Evolutionary conservation across 2,329 filamentous ascomycete species (phyloP).

Genomic region (Microdochium bolleyi): DNA sequence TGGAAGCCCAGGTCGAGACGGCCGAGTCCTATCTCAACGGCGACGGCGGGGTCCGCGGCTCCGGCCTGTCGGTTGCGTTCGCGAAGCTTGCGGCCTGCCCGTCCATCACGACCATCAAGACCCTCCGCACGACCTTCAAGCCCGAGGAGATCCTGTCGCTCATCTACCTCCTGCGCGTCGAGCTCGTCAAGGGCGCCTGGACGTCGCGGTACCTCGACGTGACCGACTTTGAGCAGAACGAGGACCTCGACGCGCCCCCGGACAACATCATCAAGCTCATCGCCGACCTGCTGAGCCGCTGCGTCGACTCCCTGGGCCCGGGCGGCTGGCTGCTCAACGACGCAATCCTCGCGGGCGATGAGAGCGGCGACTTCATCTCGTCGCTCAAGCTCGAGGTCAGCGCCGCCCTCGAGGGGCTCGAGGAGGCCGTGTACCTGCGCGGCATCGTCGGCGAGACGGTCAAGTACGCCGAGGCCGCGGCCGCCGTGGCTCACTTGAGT

Average conservation of each 20-base stretch:
- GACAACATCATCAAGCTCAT: constrained; percentile 65
- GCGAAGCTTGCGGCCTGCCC: constrained; percentile 63
- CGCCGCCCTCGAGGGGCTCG: constrained; percentile 63
- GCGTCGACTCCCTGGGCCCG: constrained; percentile 67
- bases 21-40: constrained; percentile 61
- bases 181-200: constrained; percentile 70
- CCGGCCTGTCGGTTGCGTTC: constrained; percentile 60
- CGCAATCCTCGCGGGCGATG: constrained; percentile 40
- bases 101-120: constrained; percentile 47
- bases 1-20: constrained; percentile 58
- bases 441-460: constrained; percentile 59
- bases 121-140: constrained; percentile 54
- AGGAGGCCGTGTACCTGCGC: constrained; percentile 59
- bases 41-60: constrained; percentile 53
- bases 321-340: constrained; percentile 66
- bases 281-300: constrained; percentile 62
- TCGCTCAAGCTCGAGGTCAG: constrained; percentile 61
- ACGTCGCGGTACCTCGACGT: constrained; percentile 62
- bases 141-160: constrained; percentile 64
- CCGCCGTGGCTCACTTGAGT: constrained; percentile 1
- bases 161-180: constrained; percentile 63
- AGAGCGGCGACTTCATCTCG: constrained; percentile 56
- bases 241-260: constrained; percentile 42
- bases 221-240: constrained; percentile 35
- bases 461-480: constrained; percentile 40